Evolutionary conservation across 192 early-diverging fungal species (phyloP).

Genomic region (Backusella tuberculispora): DNA sequence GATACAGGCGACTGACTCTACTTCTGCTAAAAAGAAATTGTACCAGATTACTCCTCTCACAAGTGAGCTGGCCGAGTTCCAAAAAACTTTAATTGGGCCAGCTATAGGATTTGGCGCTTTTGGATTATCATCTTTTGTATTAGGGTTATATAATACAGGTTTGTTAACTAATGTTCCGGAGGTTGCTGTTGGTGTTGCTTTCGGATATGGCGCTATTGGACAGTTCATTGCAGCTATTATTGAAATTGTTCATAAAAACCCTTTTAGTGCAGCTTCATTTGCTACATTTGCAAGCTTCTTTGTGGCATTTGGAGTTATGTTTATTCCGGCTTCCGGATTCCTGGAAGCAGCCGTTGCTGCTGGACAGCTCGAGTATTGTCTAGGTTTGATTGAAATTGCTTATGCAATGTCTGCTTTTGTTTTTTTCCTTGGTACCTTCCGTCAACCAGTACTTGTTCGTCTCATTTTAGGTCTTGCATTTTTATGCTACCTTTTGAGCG

Average conservation of each 20-base stretch:
- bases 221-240: slow-evolving; percentile 22
- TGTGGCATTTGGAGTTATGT: slow-evolving; percentile 33
- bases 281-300: slow-evolving; percentile 30
- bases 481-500: slow-evolving; percentile 25
- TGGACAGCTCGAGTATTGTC: background rate
- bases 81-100: background rate
- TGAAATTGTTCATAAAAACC: slow-evolving; percentile 27
- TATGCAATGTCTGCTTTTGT: slow-evolving; percentile 27
- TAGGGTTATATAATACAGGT: slow-evolving; percentile 31
- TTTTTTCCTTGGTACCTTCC: slow-evolving; percentile 31
- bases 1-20: background rate
- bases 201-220: slow-evolving; percentile 30
- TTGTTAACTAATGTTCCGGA: slow-evolving; percentile 7
- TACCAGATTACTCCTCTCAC: background rate
- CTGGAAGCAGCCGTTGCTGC: background rate
- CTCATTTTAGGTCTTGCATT: slow-evolving; percentile 20
- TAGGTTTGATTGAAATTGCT: slow-evolving; percentile 18
- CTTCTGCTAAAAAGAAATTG: background rate
- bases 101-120: slow-evolving; percentile 36
- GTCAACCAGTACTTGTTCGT: slow-evolving; percentile 23
- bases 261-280: slow-evolving; percentile 29
- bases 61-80: background rate
- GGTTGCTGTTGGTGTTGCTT: slow-evolving; percentile 31
- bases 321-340: slow-evolving; percentile 23
- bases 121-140: slow-evolving; percentile 19